Evolutionary conservation across 192 early-diverging fungal genomes (phyloP).

Genomic region (Glomus cerebriforme): DNA sequence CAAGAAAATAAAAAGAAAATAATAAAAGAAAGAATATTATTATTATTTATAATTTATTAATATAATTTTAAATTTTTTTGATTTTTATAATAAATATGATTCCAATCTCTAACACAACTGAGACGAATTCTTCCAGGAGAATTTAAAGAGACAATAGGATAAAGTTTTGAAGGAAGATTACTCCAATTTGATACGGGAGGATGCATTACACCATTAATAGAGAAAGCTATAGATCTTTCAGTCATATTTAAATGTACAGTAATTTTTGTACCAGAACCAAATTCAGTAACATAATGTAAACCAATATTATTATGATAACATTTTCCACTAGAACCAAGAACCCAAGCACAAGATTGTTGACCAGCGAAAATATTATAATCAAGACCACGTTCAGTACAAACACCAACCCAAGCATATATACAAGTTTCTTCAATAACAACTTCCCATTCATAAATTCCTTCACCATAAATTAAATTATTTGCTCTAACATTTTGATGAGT

Average conservation of each 20-base stretch:
- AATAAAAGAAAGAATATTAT: too few relatives aligned
- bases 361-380: constrained; percentile 11
- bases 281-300: not conserved
- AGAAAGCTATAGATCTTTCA: not conserved
- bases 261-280: constrained; percentile 1
- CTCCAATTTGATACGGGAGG: not conserved
- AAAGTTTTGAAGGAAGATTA: constrained; percentile 31
- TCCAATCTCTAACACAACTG: not conserved
- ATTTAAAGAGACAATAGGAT: constrained; percentile 12
- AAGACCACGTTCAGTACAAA: not conserved
- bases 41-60: too few relatives aligned
- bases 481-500: not conserved
- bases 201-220: constrained; percentile 24
- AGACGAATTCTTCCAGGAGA: not conserved
- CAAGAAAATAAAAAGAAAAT: too few relatives aligned
- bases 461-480: not conserved
- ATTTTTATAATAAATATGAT: not conserved
- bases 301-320: not conserved
- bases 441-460: constrained; percentile 23
- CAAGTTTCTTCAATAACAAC: not conserved
- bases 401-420: constrained; percentile 1
- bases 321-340: not conserved
- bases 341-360: constrained; percentile 1
- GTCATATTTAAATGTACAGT: constrained; percentile 32
- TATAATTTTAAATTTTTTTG: too few relatives aligned